Percentiles rank a stretch among this genome's conserved stretches.
phyloP scores from a whole-genome alignment of 2,329 filamentous ascomycete species.

The Gremmenia infestans region DNA sequence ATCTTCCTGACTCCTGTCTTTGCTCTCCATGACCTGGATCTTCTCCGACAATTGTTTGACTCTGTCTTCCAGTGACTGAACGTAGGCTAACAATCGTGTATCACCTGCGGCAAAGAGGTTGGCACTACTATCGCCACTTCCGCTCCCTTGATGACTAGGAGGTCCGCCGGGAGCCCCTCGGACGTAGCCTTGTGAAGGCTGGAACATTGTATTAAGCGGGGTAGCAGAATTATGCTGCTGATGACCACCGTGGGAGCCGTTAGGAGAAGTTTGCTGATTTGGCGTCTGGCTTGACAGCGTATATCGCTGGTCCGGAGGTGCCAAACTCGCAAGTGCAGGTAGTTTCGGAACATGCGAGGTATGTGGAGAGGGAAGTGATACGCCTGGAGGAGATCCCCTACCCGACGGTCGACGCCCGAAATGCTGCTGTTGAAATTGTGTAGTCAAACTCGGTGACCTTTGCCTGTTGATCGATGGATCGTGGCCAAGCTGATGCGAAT shows the following conservation, averaged over 20 bases:
- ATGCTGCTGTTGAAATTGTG: constrained; percentile 61
- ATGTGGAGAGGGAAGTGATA: constrained; percentile 29
- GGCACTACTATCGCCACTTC: constrained; percentile 55
- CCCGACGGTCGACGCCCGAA: constrained; percentile 54
- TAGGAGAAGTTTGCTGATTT: constrained; percentile 20
- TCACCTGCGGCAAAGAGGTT: constrained; percentile 62
- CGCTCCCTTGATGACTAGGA: constrained; percentile 46
- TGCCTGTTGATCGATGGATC: constrained; percentile 51
- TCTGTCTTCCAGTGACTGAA: constrained; percentile 63
- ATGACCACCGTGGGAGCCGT: constrained; percentile 15
- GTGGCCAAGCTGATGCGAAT: constrained; percentile 46
- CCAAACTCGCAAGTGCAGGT: constrained; percentile 29
- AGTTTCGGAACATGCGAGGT: constrained; percentile 29
- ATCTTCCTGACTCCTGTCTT: constrained; percentile 22
- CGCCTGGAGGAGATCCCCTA: constrained; percentile 41
- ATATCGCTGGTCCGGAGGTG: constrained; percentile 31
- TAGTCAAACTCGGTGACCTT: constrained; percentile 60
- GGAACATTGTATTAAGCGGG: constrained; percentile 30
- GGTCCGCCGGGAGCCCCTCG: constrained; percentile 17
- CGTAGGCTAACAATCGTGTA: constrained; percentile 65
- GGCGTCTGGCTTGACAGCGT: constrained; percentile 27
- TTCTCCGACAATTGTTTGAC: constrained; percentile 44
- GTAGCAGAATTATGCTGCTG: constrained; percentile 23
- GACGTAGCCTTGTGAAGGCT: constrained; percentile 45
- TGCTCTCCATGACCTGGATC: constrained; percentile 36